These are phyloP conservation scores for Chenopodium quinoa DNA, from an alignment of 148 eudicot species.

Conservation along the genomic window DNA sequence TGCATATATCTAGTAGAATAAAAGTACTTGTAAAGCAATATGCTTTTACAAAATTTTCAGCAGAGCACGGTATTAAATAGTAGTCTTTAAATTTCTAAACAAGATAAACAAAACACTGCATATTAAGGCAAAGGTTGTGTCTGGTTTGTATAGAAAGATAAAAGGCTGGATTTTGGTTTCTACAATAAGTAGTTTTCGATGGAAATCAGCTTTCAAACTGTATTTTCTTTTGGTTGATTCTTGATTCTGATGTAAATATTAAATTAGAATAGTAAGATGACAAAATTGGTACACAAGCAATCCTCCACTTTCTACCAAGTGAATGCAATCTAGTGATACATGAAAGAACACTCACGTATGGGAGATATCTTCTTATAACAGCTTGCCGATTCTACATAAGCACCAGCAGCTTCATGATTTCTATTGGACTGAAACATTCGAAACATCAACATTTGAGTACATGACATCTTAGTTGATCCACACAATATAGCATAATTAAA, in stretches of 20 bases:
- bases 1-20: background rate
- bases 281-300: background rate
- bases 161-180: too few relatives aligned
- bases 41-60: too few relatives aligned
- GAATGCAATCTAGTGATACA: background rate
- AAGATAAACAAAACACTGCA: background rate
- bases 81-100: background rate
- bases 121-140: too few relatives aligned
- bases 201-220: too few relatives aligned
- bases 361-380: conserved; percentile 43
- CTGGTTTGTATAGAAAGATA: too few relatives aligned
- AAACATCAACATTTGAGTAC: background rate
- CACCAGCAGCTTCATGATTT: conserved; percentile 40
- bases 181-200: too few relatives aligned
- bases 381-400: conserved; percentile 44
- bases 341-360: conserved; percentile 26
- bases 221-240: too few relatives aligned
- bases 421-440: conserved; percentile 25
- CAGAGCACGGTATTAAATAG: background rate
- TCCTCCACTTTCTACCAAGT: background rate
- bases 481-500: background rate
- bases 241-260: too few relatives aligned
- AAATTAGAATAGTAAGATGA: background rate
- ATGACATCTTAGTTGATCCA: background rate
- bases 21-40: background rate